Base-by-base conservation (phyloP, 495 filamentous ascomycete species). In the Talaromyces wortmannii region DNA sequence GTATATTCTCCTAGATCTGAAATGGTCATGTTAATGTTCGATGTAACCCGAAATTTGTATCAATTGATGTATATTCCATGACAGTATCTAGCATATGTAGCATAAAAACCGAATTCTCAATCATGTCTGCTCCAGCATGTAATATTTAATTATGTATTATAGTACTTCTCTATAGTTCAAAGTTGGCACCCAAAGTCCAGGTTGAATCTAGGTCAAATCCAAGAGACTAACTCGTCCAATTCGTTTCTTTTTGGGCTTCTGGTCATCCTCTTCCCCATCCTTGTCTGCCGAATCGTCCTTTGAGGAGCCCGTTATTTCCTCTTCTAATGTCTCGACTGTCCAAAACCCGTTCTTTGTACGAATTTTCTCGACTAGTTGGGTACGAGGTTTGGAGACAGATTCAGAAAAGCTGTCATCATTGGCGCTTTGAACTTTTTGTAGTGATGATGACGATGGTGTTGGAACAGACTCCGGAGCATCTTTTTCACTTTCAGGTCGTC, bases 221-320 rank as follows among this genome's bases (percentile, higher is more conserved):
- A 75, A 23, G 31, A 75, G 64, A 59, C 72, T 75, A 17, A 72
- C 67, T 17, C 70, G 70, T 17, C 64, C 50, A 15, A 72, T 56
- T 15, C 68, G 59, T 53, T 72, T 68, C 60, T 69, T 75, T 50
- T 63, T 67, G 8, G 23, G 48, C 18, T 59, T 48, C 7, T 61
- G 51, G 2, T 36, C 48, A n/a, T 7, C 36, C 23, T 45, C 33
- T 49, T 48, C 31, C 1, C 7, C 16, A 11, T 31, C 51, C 1
- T 36, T 48, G 7, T 53, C n/a, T 17, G n/a, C 3, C 16, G 30
- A n/a, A 8, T 55, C 18, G n/a, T 55, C 45, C 17, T 57, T 44
- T 16, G 52, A 31, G 46, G 49, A 56, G 49, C 43, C 11, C 4
- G 49, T 50, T 5, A 60, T 33, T 23, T 45, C 42, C 23, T 31